phyloP scores from a whole-genome alignment of 2,329 filamentous ascomycete species.

The Apiospora saccharicola region DNA sequence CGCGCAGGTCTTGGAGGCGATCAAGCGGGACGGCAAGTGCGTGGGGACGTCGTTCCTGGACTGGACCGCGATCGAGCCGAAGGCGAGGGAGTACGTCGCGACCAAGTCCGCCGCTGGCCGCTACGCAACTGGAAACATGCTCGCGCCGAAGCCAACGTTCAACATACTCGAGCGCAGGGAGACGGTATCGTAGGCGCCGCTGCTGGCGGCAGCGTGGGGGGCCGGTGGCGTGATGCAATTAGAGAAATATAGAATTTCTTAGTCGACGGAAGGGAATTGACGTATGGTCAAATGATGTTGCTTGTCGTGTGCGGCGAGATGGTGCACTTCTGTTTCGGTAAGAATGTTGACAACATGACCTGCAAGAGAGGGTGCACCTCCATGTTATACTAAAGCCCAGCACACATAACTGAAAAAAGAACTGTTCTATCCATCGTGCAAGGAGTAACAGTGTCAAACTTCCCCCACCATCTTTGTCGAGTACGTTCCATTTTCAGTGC shows the following conservation, averaged over 20 bases:
- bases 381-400: too few species aligned
- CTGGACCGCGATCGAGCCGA: conserved; percentile 46
- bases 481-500: conserved; percentile 33
- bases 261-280: too few species aligned
- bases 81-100: conserved; percentile 45
- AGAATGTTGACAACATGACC: too few species aligned
- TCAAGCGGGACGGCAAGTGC: conserved; percentile 45
- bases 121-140: conserved; percentile 29
- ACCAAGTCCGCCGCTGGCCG: conserved; percentile 40
- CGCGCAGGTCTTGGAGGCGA: conserved; percentile 40
- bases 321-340: too few species aligned
- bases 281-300: too few species aligned
- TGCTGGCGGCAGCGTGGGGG: neutral
- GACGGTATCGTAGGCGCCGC: conserved; percentile 30
- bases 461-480: conserved; percentile 31
- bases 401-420: too few species aligned
- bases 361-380: too few species aligned
- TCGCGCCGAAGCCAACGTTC: conserved; percentile 41
- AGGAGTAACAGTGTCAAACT: conserved; percentile 27
- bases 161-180: conserved; percentile 39
- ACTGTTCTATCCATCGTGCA: neutral
- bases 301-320: too few species aligned
- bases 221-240: too few species aligned
- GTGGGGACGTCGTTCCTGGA: conserved; percentile 47
- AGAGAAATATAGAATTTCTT: too few species aligned